Evolutionary conservation across 805 yeast species (phyloP), one percentile per base, ranked within the genome.

Genomic region (Wickerhamiella dianesei): DNA sequence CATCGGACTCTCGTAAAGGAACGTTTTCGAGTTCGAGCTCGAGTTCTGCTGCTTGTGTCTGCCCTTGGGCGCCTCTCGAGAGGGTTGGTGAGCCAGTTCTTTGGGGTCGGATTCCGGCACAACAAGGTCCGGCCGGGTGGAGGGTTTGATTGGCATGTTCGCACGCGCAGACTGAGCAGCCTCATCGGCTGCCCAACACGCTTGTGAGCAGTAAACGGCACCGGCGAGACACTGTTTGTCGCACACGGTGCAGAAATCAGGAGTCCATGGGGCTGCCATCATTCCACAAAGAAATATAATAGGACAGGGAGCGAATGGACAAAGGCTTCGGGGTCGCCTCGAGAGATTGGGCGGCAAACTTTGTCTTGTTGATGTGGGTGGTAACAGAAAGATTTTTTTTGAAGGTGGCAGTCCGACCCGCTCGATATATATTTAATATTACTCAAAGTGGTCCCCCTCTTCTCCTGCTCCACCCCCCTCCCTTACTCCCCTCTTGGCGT

Each of bases 201-300:
- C 56, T 37, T 69, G 71, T 4, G 75, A 70, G 62, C 76, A 72
- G 64, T 72, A 72, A 47, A 69, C 69, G 12, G 68, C 54, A 21
- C 67, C 68, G 12, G 60, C 57, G 9, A 68, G 54, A 58, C 75
- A 72, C 51, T 68, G 66, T 55, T 69, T 71, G 55, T 75, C 79
- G 61, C 81, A 76, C 48, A 73, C 77, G 43, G 73, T 66, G 65
- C 81, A 76, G 61, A 64, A 76, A 58, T 76, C 80, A 57, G 70
- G 73, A 52, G 66, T 51, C 72, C 71, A 67, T 62, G 61, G 18
- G 9, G 41, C 41, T n/a, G 41, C 18, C 41, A 39, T 39, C 20
- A 19, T 21, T 25, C 32, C 32, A 25, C 6, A 25, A 25, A 25
- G 12, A 25, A 25, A 25, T 12, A 6, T 6, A 25, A 25, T 6